Conservation (phyloP, 345 rosid species). For the Euphorbia peplus region DNA sequence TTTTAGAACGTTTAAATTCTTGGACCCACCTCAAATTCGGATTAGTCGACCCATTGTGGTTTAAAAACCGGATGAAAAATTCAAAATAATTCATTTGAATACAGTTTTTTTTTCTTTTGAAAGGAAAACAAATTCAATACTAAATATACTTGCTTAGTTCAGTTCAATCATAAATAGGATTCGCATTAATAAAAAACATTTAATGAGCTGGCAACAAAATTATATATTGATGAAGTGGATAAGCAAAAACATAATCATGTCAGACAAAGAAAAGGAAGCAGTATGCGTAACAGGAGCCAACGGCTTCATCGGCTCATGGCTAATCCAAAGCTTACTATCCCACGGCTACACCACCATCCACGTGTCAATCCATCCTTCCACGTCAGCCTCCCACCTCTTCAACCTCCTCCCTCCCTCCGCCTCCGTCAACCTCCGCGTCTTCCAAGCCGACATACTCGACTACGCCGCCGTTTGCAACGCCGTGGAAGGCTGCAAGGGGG, state of each 20-base stretch:
- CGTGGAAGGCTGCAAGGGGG: conserved; percentile 65
- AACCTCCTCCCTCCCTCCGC: conserved; percentile 37
- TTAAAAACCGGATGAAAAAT: no score
- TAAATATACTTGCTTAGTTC: no score
- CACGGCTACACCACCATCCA: conserved; percentile 56
- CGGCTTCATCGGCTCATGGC: conserved; percentile 83
- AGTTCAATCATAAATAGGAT: no score
- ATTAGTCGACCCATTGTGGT: no score
- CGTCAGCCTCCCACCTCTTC: conserved; percentile 53
- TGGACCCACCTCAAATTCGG: no score
- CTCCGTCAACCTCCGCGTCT: conserved; percentile 36
- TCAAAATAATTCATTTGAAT: no score
- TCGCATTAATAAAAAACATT: no score
- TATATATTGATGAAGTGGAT: no score
- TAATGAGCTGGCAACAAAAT: no score
- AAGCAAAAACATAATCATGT: background rate
- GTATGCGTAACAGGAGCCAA: conserved; percentile 86
- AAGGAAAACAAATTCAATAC: no score
- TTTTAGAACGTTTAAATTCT: no score
- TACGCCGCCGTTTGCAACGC: conserved; percentile 47
- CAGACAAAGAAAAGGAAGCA: conserved; percentile 25
- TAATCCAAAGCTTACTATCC: conserved; percentile 48
- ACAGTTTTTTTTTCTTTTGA: no score
- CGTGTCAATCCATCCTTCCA: conserved; percentile 59
- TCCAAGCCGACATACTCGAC: conserved; percentile 67